These are phyloP conservation scores for Capsicum baccatum DNA, from an alignment of 257 asterid species.

Conservation along the genomic window DNA sequence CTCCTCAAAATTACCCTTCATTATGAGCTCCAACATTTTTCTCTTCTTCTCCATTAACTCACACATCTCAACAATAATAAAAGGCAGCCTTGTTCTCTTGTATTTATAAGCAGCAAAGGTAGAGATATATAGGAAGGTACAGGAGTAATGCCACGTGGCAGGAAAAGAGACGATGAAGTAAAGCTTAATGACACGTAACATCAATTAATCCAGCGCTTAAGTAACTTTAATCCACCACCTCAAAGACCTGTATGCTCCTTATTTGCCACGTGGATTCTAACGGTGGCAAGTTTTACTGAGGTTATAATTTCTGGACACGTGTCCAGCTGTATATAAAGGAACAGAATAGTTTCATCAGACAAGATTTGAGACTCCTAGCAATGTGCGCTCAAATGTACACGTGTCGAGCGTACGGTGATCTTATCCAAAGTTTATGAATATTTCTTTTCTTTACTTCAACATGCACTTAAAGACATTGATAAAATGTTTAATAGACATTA, in stretches of 20 bases:
- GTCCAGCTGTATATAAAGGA: constrained; percentile 23
- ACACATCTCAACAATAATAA: too few species aligned
- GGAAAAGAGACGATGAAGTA: constrained; percentile 32
- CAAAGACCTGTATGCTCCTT: constrained; percentile 34
- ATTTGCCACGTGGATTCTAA: constrained; percentile 40
- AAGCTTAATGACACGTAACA: constrained; percentile 51
- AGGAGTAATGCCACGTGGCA: constrained; percentile 57
- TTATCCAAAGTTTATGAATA: too few species aligned
- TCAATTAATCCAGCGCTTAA: constrained; percentile 19
- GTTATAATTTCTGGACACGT: constrained; percentile 33
- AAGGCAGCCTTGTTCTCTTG: not conserved
- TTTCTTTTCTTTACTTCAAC: too few species aligned
- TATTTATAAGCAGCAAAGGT: constrained; percentile 24
- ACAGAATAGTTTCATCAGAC: constrained; percentile 26
- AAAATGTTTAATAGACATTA: too few species aligned
- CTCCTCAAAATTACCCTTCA: constrained; percentile 30
- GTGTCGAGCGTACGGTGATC: constrained; percentile 25
- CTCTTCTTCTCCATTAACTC: too few species aligned
- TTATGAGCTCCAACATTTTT: constrained; percentile 35
- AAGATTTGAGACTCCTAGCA: constrained; percentile 28
- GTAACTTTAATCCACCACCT: constrained; percentile 18
- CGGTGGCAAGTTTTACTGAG: constrained; percentile 31
- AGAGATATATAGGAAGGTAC: constrained; percentile 26
- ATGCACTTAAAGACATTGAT: too few species aligned
- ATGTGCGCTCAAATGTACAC: constrained; percentile 24